Conservation (phyloP, 495 filamentous ascomycete species). For the Lophiotrema nucula region DNA sequence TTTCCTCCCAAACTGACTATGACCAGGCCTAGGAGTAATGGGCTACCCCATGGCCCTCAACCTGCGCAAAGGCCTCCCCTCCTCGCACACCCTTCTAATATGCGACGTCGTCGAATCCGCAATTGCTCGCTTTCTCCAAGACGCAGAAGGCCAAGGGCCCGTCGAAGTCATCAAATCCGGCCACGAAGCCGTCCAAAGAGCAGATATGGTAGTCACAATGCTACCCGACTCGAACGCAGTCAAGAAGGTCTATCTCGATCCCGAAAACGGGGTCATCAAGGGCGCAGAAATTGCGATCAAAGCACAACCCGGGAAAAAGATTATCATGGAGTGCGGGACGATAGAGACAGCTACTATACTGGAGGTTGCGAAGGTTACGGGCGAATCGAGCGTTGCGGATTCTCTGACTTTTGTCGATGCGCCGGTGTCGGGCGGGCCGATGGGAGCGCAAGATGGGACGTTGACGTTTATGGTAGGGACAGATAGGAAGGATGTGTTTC, state of each 20-base stretch:
- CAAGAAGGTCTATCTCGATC: conserved; percentile 32
- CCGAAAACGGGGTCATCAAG: conserved; percentile 17
- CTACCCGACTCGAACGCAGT: conserved; percentile 29
- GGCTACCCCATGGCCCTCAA: conserved; percentile 37
- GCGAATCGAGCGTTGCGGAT: conserved; percentile 50
- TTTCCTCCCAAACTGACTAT: background rate
- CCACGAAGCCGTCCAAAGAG: conserved; percentile 17
- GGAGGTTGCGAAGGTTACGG: conserved; percentile 78
- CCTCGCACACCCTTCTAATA: conserved; percentile 20
- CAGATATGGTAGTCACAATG: conserved; percentile 33
- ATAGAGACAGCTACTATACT: conserved; percentile 61
- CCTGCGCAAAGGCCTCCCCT: conserved; percentile 25
- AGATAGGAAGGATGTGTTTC: conserved; percentile 18
- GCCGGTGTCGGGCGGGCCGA: conserved; percentile 31
- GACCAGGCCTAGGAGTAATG: conserved; percentile 35
- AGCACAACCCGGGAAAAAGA: background rate
- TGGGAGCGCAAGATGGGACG: conserved; percentile 33
- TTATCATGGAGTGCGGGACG: conserved; percentile 37
- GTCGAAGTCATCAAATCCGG: conserved; percentile 30
- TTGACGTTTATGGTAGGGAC: conserved; percentile 36
- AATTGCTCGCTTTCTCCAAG: conserved; percentile 24
- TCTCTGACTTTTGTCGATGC: conserved; percentile 30
- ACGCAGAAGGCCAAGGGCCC: conserved; percentile 20
- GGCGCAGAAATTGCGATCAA: conserved; percentile 18
- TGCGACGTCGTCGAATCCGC: conserved; percentile 29